These are phyloP conservation scores for Draba incana DNA, from an alignment of 345 rosid species.

Conservation along the genomic window DNA sequence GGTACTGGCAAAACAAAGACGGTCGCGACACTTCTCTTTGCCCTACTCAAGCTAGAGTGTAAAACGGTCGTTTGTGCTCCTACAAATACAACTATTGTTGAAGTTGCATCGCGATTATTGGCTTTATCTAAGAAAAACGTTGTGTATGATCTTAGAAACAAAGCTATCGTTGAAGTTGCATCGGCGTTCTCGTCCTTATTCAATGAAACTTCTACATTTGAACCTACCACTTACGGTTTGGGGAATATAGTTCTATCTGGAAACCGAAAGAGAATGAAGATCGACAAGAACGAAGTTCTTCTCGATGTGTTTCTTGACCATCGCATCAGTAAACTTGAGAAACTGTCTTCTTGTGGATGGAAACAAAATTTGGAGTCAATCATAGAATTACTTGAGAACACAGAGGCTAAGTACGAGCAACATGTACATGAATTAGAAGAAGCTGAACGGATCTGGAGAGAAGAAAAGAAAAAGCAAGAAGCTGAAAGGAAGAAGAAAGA, in stretches of 20 bases:
- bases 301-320: constrained; percentile 41
- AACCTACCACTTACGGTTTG: not conserved
- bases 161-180: constrained; percentile 41
- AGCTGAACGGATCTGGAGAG: not conserved
- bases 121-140: not conserved
- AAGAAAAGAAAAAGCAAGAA: constrained; percentile 30
- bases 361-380: constrained; percentile 15
- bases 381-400: constrained; percentile 37
- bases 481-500: not conserved
- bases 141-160: constrained; percentile 47
- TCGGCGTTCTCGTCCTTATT: constrained; percentile 27
- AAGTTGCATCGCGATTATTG: constrained; percentile 39
- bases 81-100: constrained; percentile 44
- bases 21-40: constrained; percentile 29
- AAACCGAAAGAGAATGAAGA: constrained; percentile 36
- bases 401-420: constrained; percentile 17
- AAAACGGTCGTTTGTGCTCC: constrained; percentile 51
- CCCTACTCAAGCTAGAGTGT: constrained; percentile 41
- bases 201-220: not conserved
- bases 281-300: constrained; percentile 19
- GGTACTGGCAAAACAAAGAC: constrained; percentile 55
- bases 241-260: constrained; percentile 47
- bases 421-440: constrained; percentile 6
- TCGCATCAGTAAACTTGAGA: constrained; percentile 28
- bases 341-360: constrained; percentile 44